Evolutionary conservation across 2,329 filamentous ascomycete genomes (phyloP), one percentile per base, ranked within the genome.

Genomic region (Aspergillus pseudoviridinutans): DNA sequence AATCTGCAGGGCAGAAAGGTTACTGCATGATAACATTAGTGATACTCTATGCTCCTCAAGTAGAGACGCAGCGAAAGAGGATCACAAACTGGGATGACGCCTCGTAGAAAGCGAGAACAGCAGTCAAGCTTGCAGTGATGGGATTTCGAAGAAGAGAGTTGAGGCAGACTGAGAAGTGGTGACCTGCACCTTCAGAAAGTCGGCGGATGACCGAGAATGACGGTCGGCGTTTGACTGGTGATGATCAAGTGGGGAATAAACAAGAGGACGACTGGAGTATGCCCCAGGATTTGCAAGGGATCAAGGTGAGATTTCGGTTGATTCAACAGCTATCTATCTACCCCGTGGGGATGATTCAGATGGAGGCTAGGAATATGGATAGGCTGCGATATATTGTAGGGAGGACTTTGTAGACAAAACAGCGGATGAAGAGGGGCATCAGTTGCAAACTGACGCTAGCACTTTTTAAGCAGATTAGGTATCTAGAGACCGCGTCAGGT

Each of bases 171-270:
- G 10, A 46, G 20, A 24, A 20, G 3, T 24, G 42, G 42, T 46
- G 42, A 12, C 42, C 10, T 24, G n/a, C 20, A 46, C 8, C 42
- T 54, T 54, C 50, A 17, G 41, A 8, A 14, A 51, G 41, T 49
- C 46, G 49, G 54, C 29, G 38, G 51, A 27, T 42, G 49, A 47
- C 44, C 42, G 49, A 55, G 41, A 29, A 25, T 44, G 51, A 42
- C 58, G 58, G 58, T 60, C 58, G 58, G 56, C 53, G 42, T 60
- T 58, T 61, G 58, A 59, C 42, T 42, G 51, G n/a, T 49, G 57
- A 54, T 49, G 55, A 38, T 38, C 22, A 47, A 46, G 57, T 58
- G 59, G 55, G 61, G 57, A 56, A 55, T 41, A 22, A n/a, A 46
- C 29, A n/a, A 59, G 42, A 51, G 35, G 55, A 51, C 42, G 54